These are phyloP conservation scores for Ascochyta viciae-villosae DNA, from an alignment of 2,329 filamentous ascomycete genomes.

Conservation along the genomic window DNA sequence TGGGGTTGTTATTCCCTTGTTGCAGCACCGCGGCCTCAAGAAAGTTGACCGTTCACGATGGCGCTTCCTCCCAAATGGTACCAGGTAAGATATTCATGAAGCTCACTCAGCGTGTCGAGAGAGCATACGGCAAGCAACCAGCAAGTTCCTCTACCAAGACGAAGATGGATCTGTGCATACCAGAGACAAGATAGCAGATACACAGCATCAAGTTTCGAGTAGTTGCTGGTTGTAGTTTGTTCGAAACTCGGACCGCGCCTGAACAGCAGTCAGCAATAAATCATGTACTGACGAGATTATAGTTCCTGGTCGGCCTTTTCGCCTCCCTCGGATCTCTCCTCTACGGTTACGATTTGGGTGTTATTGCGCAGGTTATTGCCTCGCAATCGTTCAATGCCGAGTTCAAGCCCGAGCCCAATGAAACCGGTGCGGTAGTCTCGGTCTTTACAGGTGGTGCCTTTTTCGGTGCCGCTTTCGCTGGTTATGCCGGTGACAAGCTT, in stretches of 20 bases:
- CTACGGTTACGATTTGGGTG: constrained; percentile 67
- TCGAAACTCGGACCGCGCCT: neutral
- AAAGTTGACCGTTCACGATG: constrained; percentile 49
- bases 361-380: constrained; percentile 64
- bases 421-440: constrained; percentile 74
- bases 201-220: neutral
- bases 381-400: constrained; percentile 51
- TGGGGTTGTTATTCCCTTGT: constrained; percentile 16
- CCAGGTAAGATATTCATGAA: constrained; percentile 51
- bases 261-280: neutral
- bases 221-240: neutral
- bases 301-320: constrained; percentile 66
- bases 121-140: neutral
- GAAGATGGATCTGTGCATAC: neutral
- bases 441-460: constrained; percentile 81
- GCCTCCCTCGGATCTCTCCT: constrained; percentile 65
- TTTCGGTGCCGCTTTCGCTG: constrained; percentile 70
- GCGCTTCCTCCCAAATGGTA: constrained; percentile 65
- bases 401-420: constrained; percentile 51
- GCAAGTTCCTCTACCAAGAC: neutral
- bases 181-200: neutral
- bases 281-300: constrained; percentile 10
- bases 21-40: constrained; percentile 15
- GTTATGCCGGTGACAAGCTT: constrained; percentile 67
- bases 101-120: neutral